Evolutionary conservation across 257 asterid genomes (phyloP).

Genomic region (Salvia miltiorrhiza): DNA sequence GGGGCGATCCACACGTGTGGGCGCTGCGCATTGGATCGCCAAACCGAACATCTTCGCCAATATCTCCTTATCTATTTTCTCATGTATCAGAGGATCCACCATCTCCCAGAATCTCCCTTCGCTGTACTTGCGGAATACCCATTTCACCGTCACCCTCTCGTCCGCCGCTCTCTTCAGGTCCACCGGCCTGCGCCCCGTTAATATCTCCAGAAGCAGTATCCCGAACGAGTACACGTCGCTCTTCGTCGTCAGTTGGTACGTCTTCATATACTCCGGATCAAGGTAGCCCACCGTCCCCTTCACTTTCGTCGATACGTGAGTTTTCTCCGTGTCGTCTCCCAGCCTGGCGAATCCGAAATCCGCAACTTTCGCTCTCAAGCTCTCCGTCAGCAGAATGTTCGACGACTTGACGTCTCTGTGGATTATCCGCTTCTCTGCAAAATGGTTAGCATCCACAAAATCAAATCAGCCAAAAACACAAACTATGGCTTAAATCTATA

Average conservation of each 20-base stretch:
- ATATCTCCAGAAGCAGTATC: slow-evolving; percentile 69
- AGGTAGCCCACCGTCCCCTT: slow-evolving; percentile 98
- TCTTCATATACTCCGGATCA: slow-evolving; percentile 96
- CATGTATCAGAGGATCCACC: slow-evolving; percentile 73
- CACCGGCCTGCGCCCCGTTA: slow-evolving; percentile 95
- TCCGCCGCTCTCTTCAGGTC: slow-evolving; percentile 65
- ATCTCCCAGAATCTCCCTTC: slow-evolving; percentile 51
- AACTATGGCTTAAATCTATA: no score
- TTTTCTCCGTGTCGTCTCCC: slow-evolving; percentile 76
- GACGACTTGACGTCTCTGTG: slow-evolving; percentile 99
- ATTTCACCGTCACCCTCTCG: slow-evolving; percentile 83
- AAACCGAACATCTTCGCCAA: slow-evolving; percentile 66
- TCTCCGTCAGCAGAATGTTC: slow-evolving; percentile 85
- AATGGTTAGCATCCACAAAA: not conserved
- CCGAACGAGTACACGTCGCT: slow-evolving; percentile 98
- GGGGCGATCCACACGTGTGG: slow-evolving; percentile 81
- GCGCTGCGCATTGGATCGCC: slow-evolving; percentile 90
- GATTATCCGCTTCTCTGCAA: slow-evolving; percentile 92
- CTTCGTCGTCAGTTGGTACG: slow-evolving; percentile 77
- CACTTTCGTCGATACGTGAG: slow-evolving; percentile 85
- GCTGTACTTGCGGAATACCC: slow-evolving; percentile 79
- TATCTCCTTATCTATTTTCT: slow-evolving; percentile 45
- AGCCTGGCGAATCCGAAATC: slow-evolving; percentile 94
- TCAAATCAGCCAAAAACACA: not conserved
- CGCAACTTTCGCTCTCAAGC: slow-evolving; percentile 91